Percentiles rank a stretch among this genome's conserved stretches.
Evolutionary conservation across 805 yeast genomes (phyloP).

Genomic region (Metschnikowia koreensis): DNA sequence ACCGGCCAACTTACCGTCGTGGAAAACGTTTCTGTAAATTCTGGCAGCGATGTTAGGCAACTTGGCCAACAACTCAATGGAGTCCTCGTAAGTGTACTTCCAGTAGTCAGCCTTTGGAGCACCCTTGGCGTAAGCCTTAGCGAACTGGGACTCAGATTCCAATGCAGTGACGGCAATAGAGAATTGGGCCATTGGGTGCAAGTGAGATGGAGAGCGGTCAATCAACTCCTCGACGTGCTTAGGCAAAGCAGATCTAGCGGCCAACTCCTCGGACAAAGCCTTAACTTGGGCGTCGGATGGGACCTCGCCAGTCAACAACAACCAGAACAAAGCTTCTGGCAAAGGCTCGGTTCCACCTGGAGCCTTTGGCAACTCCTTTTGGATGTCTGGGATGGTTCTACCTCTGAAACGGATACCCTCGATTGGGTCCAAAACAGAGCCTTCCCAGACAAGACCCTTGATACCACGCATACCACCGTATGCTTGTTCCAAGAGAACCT

Average conservation of each 20-base stretch:
- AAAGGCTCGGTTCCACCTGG: conserved; percentile 59
- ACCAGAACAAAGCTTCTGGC: conserved; percentile 80
- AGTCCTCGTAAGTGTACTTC: conserved; percentile 74
- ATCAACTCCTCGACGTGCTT: conserved; percentile 58
- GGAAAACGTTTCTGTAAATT: conserved; percentile 63
- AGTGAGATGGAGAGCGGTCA: conserved; percentile 60
- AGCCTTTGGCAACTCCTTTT: conserved; percentile 59
- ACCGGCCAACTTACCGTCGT: conserved; percentile 55
- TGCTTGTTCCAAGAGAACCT: conserved; percentile 33
- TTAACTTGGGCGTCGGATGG: conserved; percentile 61
- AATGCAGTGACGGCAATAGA: conserved; percentile 73
- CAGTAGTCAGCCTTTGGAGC: conserved; percentile 69
- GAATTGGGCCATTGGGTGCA: conserved; percentile 85
- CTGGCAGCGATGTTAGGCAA: conserved; percentile 73
- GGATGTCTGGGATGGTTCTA: conserved; percentile 70
- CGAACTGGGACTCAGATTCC: conserved; percentile 69
- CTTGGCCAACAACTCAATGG: conserved; percentile 65
- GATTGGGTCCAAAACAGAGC: conserved; percentile 71
- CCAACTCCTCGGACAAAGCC: conserved; percentile 58
- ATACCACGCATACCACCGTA: conserved; percentile 83
- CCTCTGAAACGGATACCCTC: conserved; percentile 81
- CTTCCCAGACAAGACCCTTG: conserved; percentile 75
- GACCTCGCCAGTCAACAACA: conserved; percentile 67
- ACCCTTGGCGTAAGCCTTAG: conserved; percentile 69
- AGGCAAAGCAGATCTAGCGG: conserved; percentile 64